Evolutionary conservation across 257 asterid species (phyloP), one percentile per base, ranked within the genome.

Genomic region (Oldenlandia corymbosa): DNA sequence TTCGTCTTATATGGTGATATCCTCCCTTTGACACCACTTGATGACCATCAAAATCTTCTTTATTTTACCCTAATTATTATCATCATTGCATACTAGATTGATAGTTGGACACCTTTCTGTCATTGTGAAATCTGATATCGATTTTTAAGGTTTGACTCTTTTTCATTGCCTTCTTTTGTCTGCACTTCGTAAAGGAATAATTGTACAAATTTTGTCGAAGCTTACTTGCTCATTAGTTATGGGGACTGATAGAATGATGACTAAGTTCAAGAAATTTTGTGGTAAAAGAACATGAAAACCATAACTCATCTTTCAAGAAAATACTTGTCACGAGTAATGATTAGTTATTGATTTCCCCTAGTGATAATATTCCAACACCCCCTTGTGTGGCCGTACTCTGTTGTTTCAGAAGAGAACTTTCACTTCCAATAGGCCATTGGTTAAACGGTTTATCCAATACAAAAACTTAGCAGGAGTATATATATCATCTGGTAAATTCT

Each of bases 291-390:
- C 39, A 43, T 26, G 46, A 6, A 34, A n/a, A 18, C 17, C 55
- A 61, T 43, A 45, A 61, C n/a, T 45, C 41, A n/a, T 45, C 56
- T 27, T 46, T 46, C n/a, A 42, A 3, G 39, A n/a, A 20, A 31
- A 46, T n/a, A 31, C 0, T 47, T 48, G 48, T 48, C 68, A 49
- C 58, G 48, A 4, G 48, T 63, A 63, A 58, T 37, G 12, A 68
- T 58, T 67, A 51, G 65, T 47, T 47, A 57, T 68, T 49, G 47
- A 47, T 23, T 45, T 13, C n/a, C n/a, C n/a, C n/a, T n/a, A 6
- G 52, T 39, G 37, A 31, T 42, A 34, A 45, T 21, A 12, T 10
- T n/a, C 47, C 30, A 24, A 31, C 36, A 24, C n/a, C 20, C 60
- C 52, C 60, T 52, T 28, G 1, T n/a, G n/a, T 50, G 37, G 58